Percentiles rank a stretch among this genome's conserved stretches.
These are phyloP conservation scores for Malus domestica DNA, from an alignment of 306 rosid species.

Conservation along the genomic window ASM211411v1 NC_041800.1:33070233-33070732, in stretches of 20 bases:
- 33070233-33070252: neutral
- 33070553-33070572: neutral
- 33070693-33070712: slow-evolving; percentile 1
- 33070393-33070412: slow-evolving; percentile 11
- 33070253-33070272: neutral
- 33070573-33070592: neutral
- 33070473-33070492: slow-evolving; percentile 68
- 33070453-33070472: slow-evolving; percentile 88
- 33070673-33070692: neutral
- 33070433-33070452: slow-evolving; percentile 16
- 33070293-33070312: neutral
- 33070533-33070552: slow-evolving; percentile 42
- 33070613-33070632: neutral
- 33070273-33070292: neutral
- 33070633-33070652: neutral
- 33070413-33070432: slow-evolving; percentile 8
- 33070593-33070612: neutral
- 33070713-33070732: slow-evolving; percentile 71
- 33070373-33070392: slow-evolving; percentile 9
- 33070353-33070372: neutral
- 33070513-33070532: slow-evolving; percentile 87
- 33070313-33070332: neutral
- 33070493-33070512: slow-evolving; percentile 69
- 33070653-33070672: neutral
- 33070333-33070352: neutral